These are phyloP conservation scores for Tolypocladium ophioglossoides DNA, from an alignment of 2,329 filamentous ascomycete genomes.

Conservation along the genomic window DNA sequence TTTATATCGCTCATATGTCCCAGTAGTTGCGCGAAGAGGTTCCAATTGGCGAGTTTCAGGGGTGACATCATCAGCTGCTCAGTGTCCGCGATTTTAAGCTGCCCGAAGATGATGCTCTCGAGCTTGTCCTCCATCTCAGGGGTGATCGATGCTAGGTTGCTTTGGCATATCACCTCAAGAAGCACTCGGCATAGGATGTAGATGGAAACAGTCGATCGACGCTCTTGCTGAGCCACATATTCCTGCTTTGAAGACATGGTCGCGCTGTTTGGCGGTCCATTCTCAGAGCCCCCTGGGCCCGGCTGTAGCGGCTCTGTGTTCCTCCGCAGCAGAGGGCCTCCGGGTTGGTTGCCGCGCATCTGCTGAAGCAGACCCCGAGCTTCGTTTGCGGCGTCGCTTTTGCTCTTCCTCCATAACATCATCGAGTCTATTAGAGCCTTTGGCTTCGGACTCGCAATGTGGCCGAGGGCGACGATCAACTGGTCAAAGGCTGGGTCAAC, in stretches of 20 bases:
- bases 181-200: conserved; percentile 91
- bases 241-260: conserved; percentile 50
- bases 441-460: conserved; percentile 88
- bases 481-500: conserved; percentile 88
- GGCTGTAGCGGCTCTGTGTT: conserved; percentile 63
- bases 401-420: conserved; percentile 96
- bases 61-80: conserved; percentile 70
- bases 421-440: conserved; percentile 94
- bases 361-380: conserved; percentile 51
- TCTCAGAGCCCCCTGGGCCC: conserved; percentile 16
- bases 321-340: conserved; percentile 49
- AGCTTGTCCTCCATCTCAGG: conserved; percentile 88
- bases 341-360: conserved; percentile 29
- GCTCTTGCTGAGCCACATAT: conserved; percentile 69
- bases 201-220: conserved; percentile 86
- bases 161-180: conserved; percentile 89
- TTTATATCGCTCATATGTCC: conserved; percentile 95
- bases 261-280: conserved; percentile 21
- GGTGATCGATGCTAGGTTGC: conserved; percentile 70
- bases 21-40: conserved; percentile 81
- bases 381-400: conserved; percentile 77
- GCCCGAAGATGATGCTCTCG: conserved; percentile 93
- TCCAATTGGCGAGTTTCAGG: conserved; percentile 88
- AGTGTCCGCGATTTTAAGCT: conserved; percentile 78
- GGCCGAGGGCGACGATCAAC: conserved; percentile 82